Percentiles rank a stretch among this genome's conserved stretches.
These are phyloP conservation scores for Coemansia erecta DNA, from an alignment of 192 early-diverging fungal genomes.

Conservation along the genomic window DNA sequence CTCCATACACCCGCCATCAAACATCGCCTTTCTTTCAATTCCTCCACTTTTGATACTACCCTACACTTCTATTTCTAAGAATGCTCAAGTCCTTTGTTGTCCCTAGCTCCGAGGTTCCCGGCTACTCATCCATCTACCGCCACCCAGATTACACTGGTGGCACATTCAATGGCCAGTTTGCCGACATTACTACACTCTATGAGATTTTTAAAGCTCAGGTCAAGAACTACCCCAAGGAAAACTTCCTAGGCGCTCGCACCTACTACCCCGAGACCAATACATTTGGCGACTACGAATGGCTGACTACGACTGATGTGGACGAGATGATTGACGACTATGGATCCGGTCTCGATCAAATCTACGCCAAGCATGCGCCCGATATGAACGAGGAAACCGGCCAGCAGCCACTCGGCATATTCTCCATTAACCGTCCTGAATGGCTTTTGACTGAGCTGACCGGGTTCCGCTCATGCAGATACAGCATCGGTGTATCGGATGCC, in stretches of 20 bases:
- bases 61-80: no score
- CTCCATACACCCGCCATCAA: no score
- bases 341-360: conserved; percentile 66
- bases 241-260: conserved; percentile 57
- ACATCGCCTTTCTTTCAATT: no score
- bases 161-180: conserved; percentile 13
- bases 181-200: conserved; percentile 26
- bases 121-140: conserved; percentile 10
- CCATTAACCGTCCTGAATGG: no score
- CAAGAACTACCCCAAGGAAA: conserved; percentile 7
- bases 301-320: no score
- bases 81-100: no score
- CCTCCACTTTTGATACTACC: no score
- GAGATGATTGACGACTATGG: conserved; percentile 62
- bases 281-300: no score
- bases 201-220: conserved; percentile 29
- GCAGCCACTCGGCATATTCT: no score
- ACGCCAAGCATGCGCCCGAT: conserved; percentile 27
- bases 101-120: no score
- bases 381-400: no score
- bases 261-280: conserved; percentile 47
- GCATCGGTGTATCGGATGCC: conserved; percentile 77
- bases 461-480: conserved; percentile 57
- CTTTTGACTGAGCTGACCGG: conserved; percentile 61
- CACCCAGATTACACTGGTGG: conserved; percentile 33